phyloP scores from a whole-genome alignment of 169 alveolate genomes.

The Babesia bovis region DNA sequence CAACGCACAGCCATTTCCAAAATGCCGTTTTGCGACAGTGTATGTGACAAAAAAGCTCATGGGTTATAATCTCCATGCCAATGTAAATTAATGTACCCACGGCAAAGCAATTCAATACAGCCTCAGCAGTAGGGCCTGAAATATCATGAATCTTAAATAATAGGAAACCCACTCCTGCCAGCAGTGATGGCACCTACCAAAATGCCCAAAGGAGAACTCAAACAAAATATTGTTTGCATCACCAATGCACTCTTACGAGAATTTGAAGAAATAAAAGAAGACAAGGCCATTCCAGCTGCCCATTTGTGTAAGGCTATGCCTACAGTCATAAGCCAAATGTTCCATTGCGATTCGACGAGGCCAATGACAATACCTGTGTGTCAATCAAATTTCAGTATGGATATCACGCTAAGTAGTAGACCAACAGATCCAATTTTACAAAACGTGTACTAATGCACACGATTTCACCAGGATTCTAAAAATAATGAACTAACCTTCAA shows the following conservation, averaged over 20 bases:
- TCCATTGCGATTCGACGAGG: constrained; percentile 40
- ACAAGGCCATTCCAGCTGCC: constrained; percentile 70
- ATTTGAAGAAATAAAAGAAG: constrained; percentile 40
- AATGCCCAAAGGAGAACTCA: constrained; percentile 58
- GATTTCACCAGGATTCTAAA: background rate
- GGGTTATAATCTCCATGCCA: constrained; percentile 54
- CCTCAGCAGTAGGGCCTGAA: constrained; percentile 22
- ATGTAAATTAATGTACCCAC: constrained; percentile 57
- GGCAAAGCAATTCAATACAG: constrained; percentile 42
- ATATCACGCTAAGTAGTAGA: background rate
- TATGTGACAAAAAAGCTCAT: constrained; percentile 48
- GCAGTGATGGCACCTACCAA: constrained; percentile 37
- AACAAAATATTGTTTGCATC: constrained; percentile 43
- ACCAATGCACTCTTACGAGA: background rate
- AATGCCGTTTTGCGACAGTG: constrained; percentile 48
- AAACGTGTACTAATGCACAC: background rate
- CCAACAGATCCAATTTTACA: background rate
- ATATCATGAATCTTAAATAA: background rate
- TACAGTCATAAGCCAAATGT: constrained; percentile 51
- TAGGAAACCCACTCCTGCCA: constrained; percentile 16
- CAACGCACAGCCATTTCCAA: constrained; percentile 47
- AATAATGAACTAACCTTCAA: constrained; percentile 45
- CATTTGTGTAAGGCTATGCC: constrained; percentile 61
- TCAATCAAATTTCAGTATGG: no score
- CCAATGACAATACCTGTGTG: constrained; percentile 55